Base-by-base conservation (phyloP, 2,329 filamentous ascomycete genomes). In the Talaromyces islandicus region DNA sequence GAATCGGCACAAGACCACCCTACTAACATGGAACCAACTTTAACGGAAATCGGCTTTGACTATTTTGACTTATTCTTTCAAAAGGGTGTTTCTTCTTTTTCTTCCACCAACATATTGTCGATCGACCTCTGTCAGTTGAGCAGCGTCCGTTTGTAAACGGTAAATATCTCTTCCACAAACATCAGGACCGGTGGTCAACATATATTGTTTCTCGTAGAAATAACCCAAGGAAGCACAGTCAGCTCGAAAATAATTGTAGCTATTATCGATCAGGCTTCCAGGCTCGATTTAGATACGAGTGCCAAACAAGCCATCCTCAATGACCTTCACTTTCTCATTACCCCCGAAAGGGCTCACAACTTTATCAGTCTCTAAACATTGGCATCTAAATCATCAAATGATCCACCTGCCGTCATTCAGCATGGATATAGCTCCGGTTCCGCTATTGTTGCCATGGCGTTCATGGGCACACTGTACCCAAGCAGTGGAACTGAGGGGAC, bases 381-480 rank as follows among this genome's bases (percentile, higher is more conserved):
- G 78, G 73, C 77, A 80, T 35, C 72, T 72, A 2, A 78, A 76
- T 58, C 77, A 73, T 58, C 67, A 77, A 1, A 74, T 80, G 25
- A 64, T 80, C 4, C 77, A 80, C 63, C 63, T 66, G 11, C 71
- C 75, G 4, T 73, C 76, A 0, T 80, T 80, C 57, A 69, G 77
- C 58, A 68, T 73, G 2, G 70, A 76, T 11, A 68, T 67, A 1
- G 70, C 70, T 4, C 66, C 75, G 2, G 61, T 75, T 30, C 69
- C 73, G 1, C 65, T 81, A 4, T 67, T 81, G 69, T 75, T 0
- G 69, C 73, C 0, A 65, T 81, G 5, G 66, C 72, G 0, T 73
- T 80, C 56, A 74, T 78, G 66, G 79, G 78, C 4, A 75, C 77
- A 0, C 77, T 79, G 69, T 80, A 79, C 60, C 77, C 75, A 4